Conservation (phyloP, 2,329 filamentous ascomycete genomes). For the Aspergillus versicolor region DNA sequence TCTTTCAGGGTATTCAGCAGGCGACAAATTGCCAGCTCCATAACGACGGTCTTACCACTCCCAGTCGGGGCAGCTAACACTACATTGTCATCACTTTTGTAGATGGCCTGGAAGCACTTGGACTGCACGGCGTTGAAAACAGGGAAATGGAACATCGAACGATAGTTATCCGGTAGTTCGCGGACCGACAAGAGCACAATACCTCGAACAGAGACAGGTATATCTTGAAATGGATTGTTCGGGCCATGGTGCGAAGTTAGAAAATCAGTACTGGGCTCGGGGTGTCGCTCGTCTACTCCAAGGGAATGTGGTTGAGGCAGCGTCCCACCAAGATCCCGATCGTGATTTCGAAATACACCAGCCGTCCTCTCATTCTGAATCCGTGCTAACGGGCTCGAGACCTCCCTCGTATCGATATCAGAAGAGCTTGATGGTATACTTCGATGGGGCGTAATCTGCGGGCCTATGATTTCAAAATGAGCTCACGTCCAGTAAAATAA, state of each 20-base stretch:
- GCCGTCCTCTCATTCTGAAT: slow-evolving; percentile 20
- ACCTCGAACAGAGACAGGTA: slow-evolving; percentile 50
- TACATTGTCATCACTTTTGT: slow-evolving; percentile 69
- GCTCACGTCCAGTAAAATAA: not conserved
- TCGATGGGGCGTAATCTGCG: slow-evolving; percentile 23
- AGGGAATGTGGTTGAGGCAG: not conserved
- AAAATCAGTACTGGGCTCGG: not conserved
- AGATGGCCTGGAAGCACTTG: slow-evolving; percentile 69
- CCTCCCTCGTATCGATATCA: slow-evolving; percentile 19
- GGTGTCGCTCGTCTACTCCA: not conserved
- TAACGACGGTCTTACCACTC: slow-evolving; percentile 78
- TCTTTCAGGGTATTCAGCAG: slow-evolving; percentile 58
- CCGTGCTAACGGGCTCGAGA: slow-evolving; percentile 34
- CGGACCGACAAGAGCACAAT: slow-evolving; percentile 60
- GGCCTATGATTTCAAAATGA: slow-evolving; percentile 13
- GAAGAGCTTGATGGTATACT: slow-evolving; percentile 29
- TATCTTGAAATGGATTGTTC: slow-evolving; percentile 23
- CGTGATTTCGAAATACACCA: not conserved
- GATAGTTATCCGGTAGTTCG: slow-evolving; percentile 67
- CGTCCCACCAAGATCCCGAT: not conserved
- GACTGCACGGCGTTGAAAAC: slow-evolving; percentile 83
- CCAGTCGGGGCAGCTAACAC: slow-evolving; percentile 80
- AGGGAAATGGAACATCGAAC: slow-evolving; percentile 68
- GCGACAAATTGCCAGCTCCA: slow-evolving; percentile 79
- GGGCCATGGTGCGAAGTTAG: not conserved